phyloP scores from a whole-genome alignment of 192 early-diverging fungal species.

The Podila horticola region DNA sequence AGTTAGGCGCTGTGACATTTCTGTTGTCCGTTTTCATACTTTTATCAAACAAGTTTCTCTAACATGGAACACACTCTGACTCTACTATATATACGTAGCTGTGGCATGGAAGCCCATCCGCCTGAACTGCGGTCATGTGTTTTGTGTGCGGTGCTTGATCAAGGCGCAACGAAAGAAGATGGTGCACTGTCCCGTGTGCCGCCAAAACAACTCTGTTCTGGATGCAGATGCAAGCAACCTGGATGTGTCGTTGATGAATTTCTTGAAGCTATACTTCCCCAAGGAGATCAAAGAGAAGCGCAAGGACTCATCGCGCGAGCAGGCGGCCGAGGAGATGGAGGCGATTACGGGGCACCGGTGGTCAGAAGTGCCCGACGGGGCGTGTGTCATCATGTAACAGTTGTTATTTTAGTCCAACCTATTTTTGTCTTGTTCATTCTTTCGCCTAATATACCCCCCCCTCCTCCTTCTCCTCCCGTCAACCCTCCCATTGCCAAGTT shows the following conservation, averaged over 20 bases:
- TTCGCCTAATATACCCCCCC: background rate
- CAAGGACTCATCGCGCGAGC: slow-evolving; percentile 69
- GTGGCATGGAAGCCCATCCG: slow-evolving; percentile 84
- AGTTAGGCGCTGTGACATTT: background rate
- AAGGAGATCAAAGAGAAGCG: slow-evolving; percentile 80
- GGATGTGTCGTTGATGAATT: slow-evolving; percentile 73
- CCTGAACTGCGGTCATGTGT: slow-evolving; percentile 77
- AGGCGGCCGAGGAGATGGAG: slow-evolving; percentile 71
- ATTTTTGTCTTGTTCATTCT: background rate
- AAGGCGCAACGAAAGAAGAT: slow-evolving; percentile 74
- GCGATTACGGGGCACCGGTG: slow-evolving; percentile 61
- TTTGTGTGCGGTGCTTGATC: slow-evolving; percentile 83
- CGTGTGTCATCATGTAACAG: slow-evolving; percentile 41
- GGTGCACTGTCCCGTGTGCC: slow-evolving; percentile 80
- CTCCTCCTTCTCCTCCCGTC: no score
- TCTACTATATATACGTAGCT: slow-evolving; percentile 36
- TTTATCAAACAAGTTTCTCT: background rate
- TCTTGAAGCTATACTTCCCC: slow-evolving; percentile 82
- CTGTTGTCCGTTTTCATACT: background rate
- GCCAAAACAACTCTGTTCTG: slow-evolving; percentile 65
- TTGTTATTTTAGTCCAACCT: background rate
- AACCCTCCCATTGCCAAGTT: no score
- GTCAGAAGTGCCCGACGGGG: slow-evolving; percentile 4
- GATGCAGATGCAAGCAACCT: slow-evolving; percentile 69
- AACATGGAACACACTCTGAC: background rate